Evolutionary conservation across 768 basidiomycete genomes (phyloP).

Genomic region (Leccinum arenicola): DNA sequence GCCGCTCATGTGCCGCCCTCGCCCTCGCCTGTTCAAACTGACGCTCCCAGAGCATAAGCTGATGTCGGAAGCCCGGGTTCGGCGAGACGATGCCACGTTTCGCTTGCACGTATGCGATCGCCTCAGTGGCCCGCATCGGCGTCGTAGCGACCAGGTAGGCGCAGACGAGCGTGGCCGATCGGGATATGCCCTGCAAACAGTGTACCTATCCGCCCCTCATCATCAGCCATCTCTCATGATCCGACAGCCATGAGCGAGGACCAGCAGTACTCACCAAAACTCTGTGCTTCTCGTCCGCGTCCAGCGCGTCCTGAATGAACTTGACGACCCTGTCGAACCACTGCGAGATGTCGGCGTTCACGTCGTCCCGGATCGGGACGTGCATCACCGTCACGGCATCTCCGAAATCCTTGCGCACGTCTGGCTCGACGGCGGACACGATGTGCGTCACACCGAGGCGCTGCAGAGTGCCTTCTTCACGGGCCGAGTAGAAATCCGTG

Average conservation of each 20-base stretch:
- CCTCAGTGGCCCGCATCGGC: constrained; percentile 49
- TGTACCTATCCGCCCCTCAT: constrained; percentile 52
- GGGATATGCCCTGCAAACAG: constrained; percentile 72
- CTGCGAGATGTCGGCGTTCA: constrained; percentile 39
- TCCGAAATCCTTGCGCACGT: constrained; percentile 24
- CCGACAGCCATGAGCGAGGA: not conserved
- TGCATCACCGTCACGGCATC: constrained; percentile 45
- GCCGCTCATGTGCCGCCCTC: constrained; percentile 16
- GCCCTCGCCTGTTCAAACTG: constrained; percentile 28
- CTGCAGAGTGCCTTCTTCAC: constrained; percentile 42
- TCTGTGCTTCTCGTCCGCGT: constrained; percentile 38
- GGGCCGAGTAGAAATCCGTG: constrained; percentile 59
- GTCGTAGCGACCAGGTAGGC: constrained; percentile 61
- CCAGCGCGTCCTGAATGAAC: constrained; percentile 51
- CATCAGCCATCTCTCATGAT: not conserved
- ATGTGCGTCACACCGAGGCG: constrained; percentile 72
- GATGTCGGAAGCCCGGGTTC: constrained; percentile 63
- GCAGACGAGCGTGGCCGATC: constrained; percentile 72
- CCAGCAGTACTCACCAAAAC: constrained; percentile 45
- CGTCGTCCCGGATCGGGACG: constrained; percentile 46
- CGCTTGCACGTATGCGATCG: constrained; percentile 52
- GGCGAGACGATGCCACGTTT: constrained; percentile 62
- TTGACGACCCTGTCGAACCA: constrained; percentile 49
- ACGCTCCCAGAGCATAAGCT: constrained; percentile 43
- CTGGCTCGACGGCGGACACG: constrained; percentile 58